phyloP scores from a whole-genome alignment of 192 early-diverging fungal species.

The Coemansia pectinata region DNA sequence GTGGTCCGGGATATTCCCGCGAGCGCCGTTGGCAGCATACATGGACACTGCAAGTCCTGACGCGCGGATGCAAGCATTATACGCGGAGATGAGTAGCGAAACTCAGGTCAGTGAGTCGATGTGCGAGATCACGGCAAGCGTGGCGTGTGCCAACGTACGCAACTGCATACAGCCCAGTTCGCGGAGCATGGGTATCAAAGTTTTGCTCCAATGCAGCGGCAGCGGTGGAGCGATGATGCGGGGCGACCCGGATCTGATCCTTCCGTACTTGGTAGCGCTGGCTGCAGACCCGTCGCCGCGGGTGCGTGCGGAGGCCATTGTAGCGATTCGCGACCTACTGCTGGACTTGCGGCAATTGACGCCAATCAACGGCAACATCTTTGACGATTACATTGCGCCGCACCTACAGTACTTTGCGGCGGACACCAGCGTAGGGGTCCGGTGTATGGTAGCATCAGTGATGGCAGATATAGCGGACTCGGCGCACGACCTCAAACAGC shows the following conservation, averaged over 20 bases:
- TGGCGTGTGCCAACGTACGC: constrained; percentile 46
- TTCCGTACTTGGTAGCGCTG: constrained; percentile 50
- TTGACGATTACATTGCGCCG: constrained; percentile 89
- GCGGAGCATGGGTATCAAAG: constrained; percentile 45
- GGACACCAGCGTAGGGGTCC: constrained; percentile 75
- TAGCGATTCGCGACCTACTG: constrained; percentile 49
- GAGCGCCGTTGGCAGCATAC: constrained; percentile 40
- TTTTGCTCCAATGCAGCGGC: constrained; percentile 37
- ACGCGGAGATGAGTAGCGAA: constrained; percentile 22
- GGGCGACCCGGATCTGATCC: constrained; percentile 37
- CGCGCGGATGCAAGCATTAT: constrained; percentile 38
- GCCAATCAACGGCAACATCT: constrained; percentile 80
- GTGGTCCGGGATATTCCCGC: constrained; percentile 60
- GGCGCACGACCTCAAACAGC: constrained; percentile 47
- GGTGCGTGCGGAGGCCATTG: constrained; percentile 46
- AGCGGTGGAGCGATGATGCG: constrained; percentile 21
- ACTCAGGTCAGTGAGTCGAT: constrained; percentile 10
- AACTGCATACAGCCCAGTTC: constrained; percentile 42
- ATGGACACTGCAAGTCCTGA: constrained; percentile 42
- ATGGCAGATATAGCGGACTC: constrained; percentile 79
- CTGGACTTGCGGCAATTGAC: constrained; percentile 75
- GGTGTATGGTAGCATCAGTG: constrained; percentile 80
- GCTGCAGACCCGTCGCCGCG: constrained; percentile 29
- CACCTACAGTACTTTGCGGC: constrained; percentile 65
- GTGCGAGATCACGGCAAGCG: constrained; percentile 42